A percentile compares a stretch with the other conserved stretches of the same genome.
These are phyloP conservation scores for Betula pendula DNA, from an alignment of 306 rosid genomes.

Conservation along the genomic window DNA sequence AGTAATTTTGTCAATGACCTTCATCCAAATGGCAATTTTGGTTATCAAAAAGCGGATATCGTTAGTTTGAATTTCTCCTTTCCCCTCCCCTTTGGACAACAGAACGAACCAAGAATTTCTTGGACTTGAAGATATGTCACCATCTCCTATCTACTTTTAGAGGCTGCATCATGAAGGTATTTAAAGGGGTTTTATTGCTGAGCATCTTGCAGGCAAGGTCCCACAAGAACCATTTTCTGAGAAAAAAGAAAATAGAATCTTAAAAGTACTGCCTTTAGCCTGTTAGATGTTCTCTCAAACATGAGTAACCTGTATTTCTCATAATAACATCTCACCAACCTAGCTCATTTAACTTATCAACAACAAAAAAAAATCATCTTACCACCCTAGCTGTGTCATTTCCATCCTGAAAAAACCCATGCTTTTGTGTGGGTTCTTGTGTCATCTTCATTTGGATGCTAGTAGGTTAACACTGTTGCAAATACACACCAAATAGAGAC, in stretches of 20 bases:
- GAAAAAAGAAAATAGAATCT: background rate
- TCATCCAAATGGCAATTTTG: background rate
- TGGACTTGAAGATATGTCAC: background rate
- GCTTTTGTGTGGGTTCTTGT: background rate
- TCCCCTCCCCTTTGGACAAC: background rate
- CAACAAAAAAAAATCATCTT: no score
- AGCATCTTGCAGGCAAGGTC: background rate
- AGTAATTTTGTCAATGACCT: background rate
- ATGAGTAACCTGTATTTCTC: background rate
- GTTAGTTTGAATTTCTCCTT: no score
- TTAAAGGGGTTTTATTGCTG: background rate
- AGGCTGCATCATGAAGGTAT: background rate
- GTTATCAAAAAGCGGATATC: background rate
- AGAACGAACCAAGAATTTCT: background rate
- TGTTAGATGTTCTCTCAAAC: background rate
- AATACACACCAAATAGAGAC: no score
- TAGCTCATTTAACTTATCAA: background rate
- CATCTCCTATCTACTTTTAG: background rate
- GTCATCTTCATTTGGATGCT: background rate
- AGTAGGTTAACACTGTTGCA: no score
- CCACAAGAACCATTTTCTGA: background rate
- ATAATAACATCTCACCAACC: background rate
- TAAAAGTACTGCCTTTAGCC: background rate
- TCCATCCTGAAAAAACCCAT: background rate
- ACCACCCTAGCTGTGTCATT: no score